phyloP scores from a whole-genome alignment of 768 basidiomycete species.

The Auricularia cornea region DNA sequence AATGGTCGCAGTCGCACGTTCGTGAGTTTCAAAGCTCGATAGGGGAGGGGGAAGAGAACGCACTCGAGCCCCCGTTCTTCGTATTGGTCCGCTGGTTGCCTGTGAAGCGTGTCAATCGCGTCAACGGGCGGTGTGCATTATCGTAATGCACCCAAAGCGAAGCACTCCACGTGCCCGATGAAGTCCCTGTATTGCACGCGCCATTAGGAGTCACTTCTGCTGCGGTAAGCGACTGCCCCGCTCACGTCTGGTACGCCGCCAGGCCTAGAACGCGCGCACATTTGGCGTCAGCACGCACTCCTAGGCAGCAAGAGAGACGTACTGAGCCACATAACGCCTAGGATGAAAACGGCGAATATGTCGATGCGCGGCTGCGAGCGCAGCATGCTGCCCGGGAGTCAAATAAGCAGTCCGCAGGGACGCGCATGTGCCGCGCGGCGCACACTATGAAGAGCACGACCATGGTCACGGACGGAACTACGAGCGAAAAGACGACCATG shows the following conservation, averaged over 20 bases:
- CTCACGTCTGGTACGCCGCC: no score
- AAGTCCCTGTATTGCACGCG: slow-evolving; percentile 44
- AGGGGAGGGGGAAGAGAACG: slow-evolving; percentile 14
- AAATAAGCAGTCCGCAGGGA: slow-evolving; percentile 4
- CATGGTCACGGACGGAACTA: slow-evolving; percentile 59
- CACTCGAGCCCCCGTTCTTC: slow-evolving; percentile 44
- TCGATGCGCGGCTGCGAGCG: slow-evolving; percentile 65
- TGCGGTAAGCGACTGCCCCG: no score
- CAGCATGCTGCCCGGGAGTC: slow-evolving; percentile 42
- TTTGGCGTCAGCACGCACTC: not conserved
- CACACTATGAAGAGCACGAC: slow-evolving; percentile 53
- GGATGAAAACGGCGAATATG: slow-evolving; percentile 41
- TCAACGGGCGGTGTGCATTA: not conserved
- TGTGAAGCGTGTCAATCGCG: not conserved
- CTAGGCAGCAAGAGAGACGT: slow-evolving; percentile 19
- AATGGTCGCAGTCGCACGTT: no score
- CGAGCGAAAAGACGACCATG: slow-evolving; percentile 54
- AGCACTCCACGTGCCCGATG: slow-evolving; percentile 57
- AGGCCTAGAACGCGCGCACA: no score
- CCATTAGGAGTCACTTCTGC: not conserved
- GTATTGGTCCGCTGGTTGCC: slow-evolving; percentile 34
- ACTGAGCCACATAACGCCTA: slow-evolving; percentile 66
- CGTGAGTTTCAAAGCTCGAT: not conserved
- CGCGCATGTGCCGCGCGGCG: slow-evolving; percentile 12
- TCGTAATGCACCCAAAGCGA: slow-evolving; percentile 26